Conservation (phyloP, 495 filamentous ascomycete genomes). For the Penicillium arizonense region DNA sequence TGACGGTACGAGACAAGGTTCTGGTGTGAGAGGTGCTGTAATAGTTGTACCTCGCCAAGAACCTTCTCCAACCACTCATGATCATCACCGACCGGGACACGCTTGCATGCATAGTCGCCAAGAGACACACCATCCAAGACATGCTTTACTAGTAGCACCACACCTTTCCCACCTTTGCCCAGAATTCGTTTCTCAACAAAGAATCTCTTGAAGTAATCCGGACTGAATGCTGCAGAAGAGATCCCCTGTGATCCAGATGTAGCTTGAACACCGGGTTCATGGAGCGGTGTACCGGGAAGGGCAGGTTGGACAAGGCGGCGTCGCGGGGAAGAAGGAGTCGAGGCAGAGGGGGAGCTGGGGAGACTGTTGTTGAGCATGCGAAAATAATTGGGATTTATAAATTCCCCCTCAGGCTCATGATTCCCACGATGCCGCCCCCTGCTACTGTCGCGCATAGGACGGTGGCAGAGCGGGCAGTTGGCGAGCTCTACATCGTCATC, state of each 20-base stretch:
- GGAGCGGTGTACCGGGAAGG: constrained; percentile 35
- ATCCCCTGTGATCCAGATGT: constrained; percentile 64
- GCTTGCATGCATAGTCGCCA: constrained; percentile 93
- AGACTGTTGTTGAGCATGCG: constrained; percentile 75
- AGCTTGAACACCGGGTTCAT: constrained; percentile 48
- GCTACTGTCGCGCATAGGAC: constrained; percentile 59
- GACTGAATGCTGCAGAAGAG: constrained; percentile 80
- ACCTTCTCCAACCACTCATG: constrained; percentile 96
- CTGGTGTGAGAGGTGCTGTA: constrained; percentile 87
- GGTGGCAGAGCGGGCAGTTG: constrained; percentile 87
- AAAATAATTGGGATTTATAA: constrained; percentile 89
- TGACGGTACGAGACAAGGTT: constrained; percentile 97
- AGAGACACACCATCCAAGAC: constrained; percentile 83
- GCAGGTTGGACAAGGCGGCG: constrained; percentile 52
- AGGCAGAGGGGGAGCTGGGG: constrained; percentile 48
- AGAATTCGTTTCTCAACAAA: constrained; percentile 85
- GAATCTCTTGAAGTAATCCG: constrained; percentile 85
- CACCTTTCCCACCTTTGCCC: constrained; percentile 89
- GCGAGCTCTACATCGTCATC: constrained; percentile 47
- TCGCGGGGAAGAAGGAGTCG: constrained; percentile 50
- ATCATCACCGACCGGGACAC: constrained; percentile 92
- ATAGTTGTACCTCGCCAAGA: constrained; percentile 84
- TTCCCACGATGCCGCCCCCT: constrained; percentile 33
- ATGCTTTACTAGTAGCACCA: constrained; percentile 88
- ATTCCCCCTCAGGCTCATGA: constrained; percentile 55